Evolutionary conservation across 2,329 filamentous ascomycete species (phyloP), one percentile per base, ranked within the genome.

Genomic region (Alternaria arbusti): DNA sequence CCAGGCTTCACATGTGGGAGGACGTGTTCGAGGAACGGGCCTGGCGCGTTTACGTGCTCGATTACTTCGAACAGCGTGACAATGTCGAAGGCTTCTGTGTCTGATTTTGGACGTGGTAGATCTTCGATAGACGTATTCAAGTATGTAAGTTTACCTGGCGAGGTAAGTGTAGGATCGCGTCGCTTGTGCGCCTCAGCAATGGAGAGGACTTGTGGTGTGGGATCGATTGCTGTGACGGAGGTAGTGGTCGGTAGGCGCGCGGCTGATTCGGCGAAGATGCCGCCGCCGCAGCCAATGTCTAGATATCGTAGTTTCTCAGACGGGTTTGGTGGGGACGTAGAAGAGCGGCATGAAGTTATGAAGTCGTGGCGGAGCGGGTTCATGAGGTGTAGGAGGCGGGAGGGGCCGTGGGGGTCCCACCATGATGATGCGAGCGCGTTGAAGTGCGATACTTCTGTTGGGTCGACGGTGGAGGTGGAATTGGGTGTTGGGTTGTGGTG

Each of bases 321-420:
- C 45, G 66, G 68, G 54, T 82, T 69, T 9, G 80, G 65, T 23
- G 82, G 74, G 9, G 80, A 65, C 20, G 81, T 74, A 50, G 83
- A 81, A 63, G 67, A 52, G 82, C 81, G 87, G 77, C 95, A 97
- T 66, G 84, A 82, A 22, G 86, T 86, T 79, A 97, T 96, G 82
- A 98, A 98, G 81, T 94, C 90, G 83, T 98, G 94, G 32, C 96
- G 94, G 49, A 97, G 88, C 2, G 96, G 96, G 82, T 99, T 98
- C 95, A 99, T 98, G 70, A 97, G 90, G 81, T 99, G 96, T 3
- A 99, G 89, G 62, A 97, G 89, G 43, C 95, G 89, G 5, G 94
- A 97, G 7, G 95, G 91, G 55, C 96, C 96, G 77, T 97, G 90
- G 1, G 95, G 92, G 81, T 98, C 94, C 96, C 96, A 99, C 96